Percentiles rank a stretch among this genome's conserved stretches.
These are phyloP conservation scores for Rhizopogon roseolus DNA, from an alignment of 768 basidiomycete species.

Conservation along the genomic window DNA sequence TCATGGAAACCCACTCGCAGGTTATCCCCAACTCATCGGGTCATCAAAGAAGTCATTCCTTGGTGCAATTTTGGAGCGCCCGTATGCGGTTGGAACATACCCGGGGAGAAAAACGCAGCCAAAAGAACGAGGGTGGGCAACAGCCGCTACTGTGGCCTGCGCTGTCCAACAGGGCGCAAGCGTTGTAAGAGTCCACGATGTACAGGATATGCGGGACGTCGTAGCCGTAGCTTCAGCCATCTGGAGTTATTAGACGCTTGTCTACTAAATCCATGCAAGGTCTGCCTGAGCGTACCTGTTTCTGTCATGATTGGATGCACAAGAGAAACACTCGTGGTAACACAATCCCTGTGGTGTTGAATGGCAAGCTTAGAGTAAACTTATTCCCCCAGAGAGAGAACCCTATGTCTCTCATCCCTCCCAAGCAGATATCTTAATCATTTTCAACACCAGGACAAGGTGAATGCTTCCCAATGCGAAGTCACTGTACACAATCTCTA, in stretches of 20 bases:
- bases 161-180: conserved; percentile 69
- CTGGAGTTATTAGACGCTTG: conserved; percentile 26
- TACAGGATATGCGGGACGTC: conserved; percentile 67
- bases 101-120: conserved; percentile 53
- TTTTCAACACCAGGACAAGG: too few species aligned
- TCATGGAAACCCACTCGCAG: conserved; percentile 44
- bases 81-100: conserved; percentile 32
- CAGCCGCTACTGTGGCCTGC: conserved; percentile 70
- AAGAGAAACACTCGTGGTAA: too few species aligned
- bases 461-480: too few species aligned
- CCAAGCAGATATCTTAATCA: too few species aligned
- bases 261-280: too few species aligned
- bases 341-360: too few species aligned
- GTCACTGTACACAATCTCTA: too few species aligned
- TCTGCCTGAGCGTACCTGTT: too few species aligned
- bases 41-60: conserved; percentile 83
- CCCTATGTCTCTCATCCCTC: too few species aligned
- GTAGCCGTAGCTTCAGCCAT: conserved; percentile 62
- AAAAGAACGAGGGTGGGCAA: conserved; percentile 71
- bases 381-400: too few species aligned
- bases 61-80: conserved; percentile 53
- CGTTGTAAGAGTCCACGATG: conserved; percentile 82
- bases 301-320: too few species aligned
- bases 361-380: too few species aligned
- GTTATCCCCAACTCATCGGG: conserved; percentile 70